Conservation (phyloP, 441 rosid species). For the Adansonia madagascariensis region DNA sequence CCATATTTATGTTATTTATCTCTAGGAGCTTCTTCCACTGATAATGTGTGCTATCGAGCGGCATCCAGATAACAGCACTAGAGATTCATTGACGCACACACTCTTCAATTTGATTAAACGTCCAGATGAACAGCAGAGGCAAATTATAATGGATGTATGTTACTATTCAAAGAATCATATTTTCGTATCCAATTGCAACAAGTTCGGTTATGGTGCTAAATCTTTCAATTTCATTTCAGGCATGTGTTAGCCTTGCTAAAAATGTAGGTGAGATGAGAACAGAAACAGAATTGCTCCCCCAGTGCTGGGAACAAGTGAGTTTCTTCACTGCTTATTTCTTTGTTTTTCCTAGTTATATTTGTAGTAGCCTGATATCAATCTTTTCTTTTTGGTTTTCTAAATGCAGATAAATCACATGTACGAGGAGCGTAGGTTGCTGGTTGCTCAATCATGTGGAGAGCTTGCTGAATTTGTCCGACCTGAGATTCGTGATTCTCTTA, state of each 20-base stretch:
- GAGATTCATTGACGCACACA: slow-evolving; percentile 95
- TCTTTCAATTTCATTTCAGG: slow-evolving; percentile 56
- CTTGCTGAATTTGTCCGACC: slow-evolving; percentile 93
- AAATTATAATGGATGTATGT: slow-evolving; percentile 93
- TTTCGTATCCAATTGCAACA: slow-evolving; percentile 24
- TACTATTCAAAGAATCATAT: slow-evolving; percentile 33
- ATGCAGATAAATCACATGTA: slow-evolving; percentile 90
- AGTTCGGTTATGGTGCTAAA: slow-evolving; percentile 35
- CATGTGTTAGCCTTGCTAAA: slow-evolving; percentile 88
- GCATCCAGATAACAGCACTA: slow-evolving; percentile 76
- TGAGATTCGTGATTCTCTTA: slow-evolving; percentile 95
- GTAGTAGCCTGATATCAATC: slow-evolving; percentile 9
- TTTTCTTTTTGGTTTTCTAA: slow-evolving; percentile 24
- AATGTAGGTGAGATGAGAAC: slow-evolving; percentile 99
- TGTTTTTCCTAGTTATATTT: slow-evolving; percentile 22
- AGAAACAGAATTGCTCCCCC: slow-evolving; percentile 96
- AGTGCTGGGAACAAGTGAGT: slow-evolving; percentile 99
- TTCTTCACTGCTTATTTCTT: slow-evolving; percentile 23
- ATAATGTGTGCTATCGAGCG: slow-evolving; percentile 99
- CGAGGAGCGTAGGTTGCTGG: slow-evolving; percentile 96
- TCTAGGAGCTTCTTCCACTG: slow-evolving; percentile 95
- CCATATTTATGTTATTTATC: slow-evolving; percentile 27
- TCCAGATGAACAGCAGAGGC: slow-evolving; percentile 96
- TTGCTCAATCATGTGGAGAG: slow-evolving; percentile 99
- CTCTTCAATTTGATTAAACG: slow-evolving; percentile 94